Percentiles rank a stretch among this genome's conserved stretches.
phyloP scores from a whole-genome alignment of 2,329 filamentous ascomycete genomes.

The Neonectria sp. region DNA sequence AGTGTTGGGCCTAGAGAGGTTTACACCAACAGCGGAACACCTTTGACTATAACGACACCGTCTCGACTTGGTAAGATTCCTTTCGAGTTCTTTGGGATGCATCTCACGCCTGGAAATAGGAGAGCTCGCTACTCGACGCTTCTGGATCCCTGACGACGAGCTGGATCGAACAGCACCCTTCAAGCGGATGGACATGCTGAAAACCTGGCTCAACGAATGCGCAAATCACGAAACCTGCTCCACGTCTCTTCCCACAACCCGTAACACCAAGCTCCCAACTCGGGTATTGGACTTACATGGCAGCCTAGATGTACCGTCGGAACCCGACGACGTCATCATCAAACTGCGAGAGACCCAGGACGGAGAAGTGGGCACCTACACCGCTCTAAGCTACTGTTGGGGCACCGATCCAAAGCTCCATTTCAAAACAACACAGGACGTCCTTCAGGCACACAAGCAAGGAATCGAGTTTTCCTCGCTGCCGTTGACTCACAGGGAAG shows the following conservation, averaged over 20 bases:
- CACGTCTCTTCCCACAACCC: not conserved
- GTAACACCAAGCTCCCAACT: slow-evolving; percentile 2
- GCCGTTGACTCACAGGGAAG: slow-evolving; percentile 29
- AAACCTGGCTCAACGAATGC: slow-evolving; percentile 9
- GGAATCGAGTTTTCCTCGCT: slow-evolving; percentile 10
- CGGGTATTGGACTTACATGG: slow-evolving; percentile 11
- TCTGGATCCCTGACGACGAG: not conserved
- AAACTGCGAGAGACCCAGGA: slow-evolving; percentile 4
- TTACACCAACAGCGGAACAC: not conserved
- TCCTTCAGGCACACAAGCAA: not conserved
- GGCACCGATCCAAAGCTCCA: slow-evolving; percentile 10
- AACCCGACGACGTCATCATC: not conserved
- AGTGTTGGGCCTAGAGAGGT: not conserved
- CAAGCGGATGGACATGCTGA: slow-evolving; percentile 1
- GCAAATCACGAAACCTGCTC: slow-evolving; percentile 2
- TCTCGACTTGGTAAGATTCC: slow-evolving; percentile 9
- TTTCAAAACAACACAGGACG: slow-evolving; percentile 1
- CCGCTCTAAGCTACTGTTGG: slow-evolving; percentile 15
- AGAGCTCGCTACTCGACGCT: slow-evolving; percentile 11
- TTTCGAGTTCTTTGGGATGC: not conserved
- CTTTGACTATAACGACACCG: slow-evolving; percentile 7
- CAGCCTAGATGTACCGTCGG: not conserved
- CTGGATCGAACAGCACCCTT: not conserved
- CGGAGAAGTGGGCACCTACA: slow-evolving; percentile 4
- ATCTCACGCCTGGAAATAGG: not conserved